Conservation (phyloP, 257 asterid genomes). For the Penstemon barbatus region DNA sequence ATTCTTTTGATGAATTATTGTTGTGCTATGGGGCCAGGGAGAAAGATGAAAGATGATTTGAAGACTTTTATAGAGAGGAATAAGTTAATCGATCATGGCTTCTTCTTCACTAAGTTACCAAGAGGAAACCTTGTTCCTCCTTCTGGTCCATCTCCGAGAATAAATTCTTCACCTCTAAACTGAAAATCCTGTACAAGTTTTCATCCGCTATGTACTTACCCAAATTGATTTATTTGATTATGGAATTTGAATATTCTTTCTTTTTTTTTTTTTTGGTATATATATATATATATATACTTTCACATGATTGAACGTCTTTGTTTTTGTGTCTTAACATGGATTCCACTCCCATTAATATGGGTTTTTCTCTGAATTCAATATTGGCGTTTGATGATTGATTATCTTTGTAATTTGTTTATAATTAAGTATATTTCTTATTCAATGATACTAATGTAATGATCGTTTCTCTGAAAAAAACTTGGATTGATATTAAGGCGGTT, state of each 20-base stretch:
- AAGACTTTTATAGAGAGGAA: conserved; percentile 24
- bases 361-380: no score
- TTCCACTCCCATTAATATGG: no score
- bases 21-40: conserved; percentile 26
- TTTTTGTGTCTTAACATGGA: neutral
- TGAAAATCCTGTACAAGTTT: conserved; percentile 10
- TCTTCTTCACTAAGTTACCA: conserved; percentile 44
- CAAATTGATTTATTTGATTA: neutral
- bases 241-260: neutral
- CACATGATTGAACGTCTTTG: neutral
- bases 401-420: no score
- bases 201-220: no score
- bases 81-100: neutral
- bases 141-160: conserved; percentile 50
- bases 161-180: conserved; percentile 37
- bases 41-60: conserved; percentile 23
- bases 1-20: conserved; percentile 22
- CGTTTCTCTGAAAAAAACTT: no score
- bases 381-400: no score
- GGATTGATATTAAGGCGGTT: neutral
- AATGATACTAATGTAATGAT: no score
- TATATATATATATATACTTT: no score
- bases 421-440: no score
- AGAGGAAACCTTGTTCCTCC: conserved; percentile 49
- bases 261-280: no score